Percentiles rank a stretch among this genome's conserved stretches.
phyloP scores from a whole-genome alignment of 1,284 basidiomycete genomes.

The Puccinia hordei region DNA sequence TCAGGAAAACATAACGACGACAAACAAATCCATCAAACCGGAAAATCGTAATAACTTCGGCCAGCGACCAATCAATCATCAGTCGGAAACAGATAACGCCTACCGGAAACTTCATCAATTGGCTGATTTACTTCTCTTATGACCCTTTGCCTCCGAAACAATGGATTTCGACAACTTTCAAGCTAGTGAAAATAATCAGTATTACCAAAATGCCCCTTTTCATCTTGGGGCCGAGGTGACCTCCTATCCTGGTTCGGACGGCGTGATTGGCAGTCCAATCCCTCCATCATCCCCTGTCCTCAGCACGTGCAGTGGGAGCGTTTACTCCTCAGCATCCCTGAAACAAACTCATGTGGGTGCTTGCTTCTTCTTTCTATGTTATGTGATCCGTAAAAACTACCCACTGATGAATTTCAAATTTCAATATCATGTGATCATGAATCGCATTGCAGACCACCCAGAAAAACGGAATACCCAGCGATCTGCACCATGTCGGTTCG shows the following conservation, averaged over 20 bases:
- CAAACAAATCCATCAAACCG: not conserved
- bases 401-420: not conserved
- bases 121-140: not conserved
- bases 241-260: conserved; percentile 1
- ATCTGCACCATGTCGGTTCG: not conserved
- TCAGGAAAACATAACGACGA: conserved; percentile 6
- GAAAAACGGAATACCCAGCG: not conserved
- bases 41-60: not conserved
- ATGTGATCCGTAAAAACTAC: not conserved
- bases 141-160: not conserved
- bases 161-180: not conserved
- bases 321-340: not conserved
- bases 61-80: not conserved
- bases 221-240: not conserved
- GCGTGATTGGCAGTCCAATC: not conserved
- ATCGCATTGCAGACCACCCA: not conserved
- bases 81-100: not conserved
- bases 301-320: conserved; percentile 1
- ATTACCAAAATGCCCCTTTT: not conserved
- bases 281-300: not conserved
- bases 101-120: not conserved
- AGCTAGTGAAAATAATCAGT: not conserved
- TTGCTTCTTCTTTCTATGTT: not conserved
- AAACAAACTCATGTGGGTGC: not conserved
- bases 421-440: not conserved